Conservation (phyloP, 176 grass and related monocot genomes). For the Oryza longistaminata region DNA sequence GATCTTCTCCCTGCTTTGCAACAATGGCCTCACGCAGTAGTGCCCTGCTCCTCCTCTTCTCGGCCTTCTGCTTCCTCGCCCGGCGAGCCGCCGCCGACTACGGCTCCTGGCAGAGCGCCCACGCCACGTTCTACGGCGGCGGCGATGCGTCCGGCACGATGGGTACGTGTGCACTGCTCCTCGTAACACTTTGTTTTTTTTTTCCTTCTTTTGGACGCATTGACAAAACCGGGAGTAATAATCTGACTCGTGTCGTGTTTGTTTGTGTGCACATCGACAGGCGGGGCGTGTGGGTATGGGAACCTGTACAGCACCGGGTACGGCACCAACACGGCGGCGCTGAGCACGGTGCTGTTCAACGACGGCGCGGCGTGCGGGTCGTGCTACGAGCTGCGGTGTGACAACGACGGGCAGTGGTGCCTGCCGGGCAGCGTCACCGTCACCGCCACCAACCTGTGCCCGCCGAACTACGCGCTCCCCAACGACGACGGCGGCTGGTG, state of each 20-base stretch:
- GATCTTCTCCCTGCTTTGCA: background rate
- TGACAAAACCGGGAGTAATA: background rate
- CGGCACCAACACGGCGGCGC: constrained; percentile 78
- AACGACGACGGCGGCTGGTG: constrained; percentile 92
- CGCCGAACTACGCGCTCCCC: constrained; percentile 70
- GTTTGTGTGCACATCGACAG: background rate
- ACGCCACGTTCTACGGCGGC: constrained; percentile 89
- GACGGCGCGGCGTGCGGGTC: constrained; percentile 64
- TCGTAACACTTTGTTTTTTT: background rate
- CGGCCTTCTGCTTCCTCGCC: constrained; percentile 37
- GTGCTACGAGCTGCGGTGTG: constrained; percentile 78
- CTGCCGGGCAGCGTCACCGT: constrained; percentile 62
- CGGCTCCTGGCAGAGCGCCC: constrained; percentile 66
- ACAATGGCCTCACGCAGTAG: constrained; percentile 51
- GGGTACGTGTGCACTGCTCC: constrained; percentile 34
- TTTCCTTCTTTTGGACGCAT: background rate
- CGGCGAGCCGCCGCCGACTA: constrained; percentile 43
- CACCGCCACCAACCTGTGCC: constrained; percentile 85
- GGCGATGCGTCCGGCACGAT: constrained; percentile 86
- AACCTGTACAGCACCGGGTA: constrained; percentile 65
- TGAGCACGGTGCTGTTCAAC: constrained; percentile 94
- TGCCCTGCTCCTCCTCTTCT: constrained; percentile 49
- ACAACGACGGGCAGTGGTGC: constrained; percentile 50
- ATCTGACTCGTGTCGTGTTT: background rate
- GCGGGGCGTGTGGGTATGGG: constrained; percentile 64